Evolutionary conservation across 345 rosid species (phyloP).

Genomic region (Combretum micranthum): DNA sequence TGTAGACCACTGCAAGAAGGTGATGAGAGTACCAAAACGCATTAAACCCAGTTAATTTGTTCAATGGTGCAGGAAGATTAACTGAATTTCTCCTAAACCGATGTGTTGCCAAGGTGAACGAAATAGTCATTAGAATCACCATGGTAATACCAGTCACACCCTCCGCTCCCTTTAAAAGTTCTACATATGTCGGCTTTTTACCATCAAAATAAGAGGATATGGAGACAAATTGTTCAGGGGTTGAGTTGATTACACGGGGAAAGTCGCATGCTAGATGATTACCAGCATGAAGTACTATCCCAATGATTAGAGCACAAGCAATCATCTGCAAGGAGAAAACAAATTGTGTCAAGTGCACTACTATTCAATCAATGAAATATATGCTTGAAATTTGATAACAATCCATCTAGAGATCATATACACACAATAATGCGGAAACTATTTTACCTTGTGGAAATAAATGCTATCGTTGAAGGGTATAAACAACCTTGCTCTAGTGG

Average conservation of each 20-base stretch:
- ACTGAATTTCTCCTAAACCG: constrained; percentile 57
- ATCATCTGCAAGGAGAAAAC: constrained; percentile 40
- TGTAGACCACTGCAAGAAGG: constrained; percentile 67
- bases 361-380: background rate
- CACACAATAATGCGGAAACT: background rate
- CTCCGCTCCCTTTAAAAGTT: constrained; percentile 55
- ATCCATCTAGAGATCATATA: background rate
- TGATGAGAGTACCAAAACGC: constrained; percentile 99
- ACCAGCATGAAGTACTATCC: constrained; percentile 65
- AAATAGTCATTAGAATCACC: constrained; percentile 59
- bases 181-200: constrained; percentile 55
- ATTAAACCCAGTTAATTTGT: constrained; percentile 81
- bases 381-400: background rate
- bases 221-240: constrained; percentile 52
- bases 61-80: constrained; percentile 71
- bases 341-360: background rate
- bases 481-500: constrained; percentile 57
- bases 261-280: constrained; percentile 78
- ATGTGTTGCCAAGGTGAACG: constrained; percentile 66
- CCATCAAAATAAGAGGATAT: constrained; percentile 48
- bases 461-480: constrained; percentile 85
- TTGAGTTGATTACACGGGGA: constrained; percentile 51
- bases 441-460: constrained; percentile 82
- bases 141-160: constrained; percentile 74
- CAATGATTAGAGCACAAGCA: constrained; percentile 62